Percentiles rank a stretch among this genome's conserved stretches.
Evolutionary conservation across 345 rosid genomes (phyloP).

Genomic region (Brassica nigra): DNA sequence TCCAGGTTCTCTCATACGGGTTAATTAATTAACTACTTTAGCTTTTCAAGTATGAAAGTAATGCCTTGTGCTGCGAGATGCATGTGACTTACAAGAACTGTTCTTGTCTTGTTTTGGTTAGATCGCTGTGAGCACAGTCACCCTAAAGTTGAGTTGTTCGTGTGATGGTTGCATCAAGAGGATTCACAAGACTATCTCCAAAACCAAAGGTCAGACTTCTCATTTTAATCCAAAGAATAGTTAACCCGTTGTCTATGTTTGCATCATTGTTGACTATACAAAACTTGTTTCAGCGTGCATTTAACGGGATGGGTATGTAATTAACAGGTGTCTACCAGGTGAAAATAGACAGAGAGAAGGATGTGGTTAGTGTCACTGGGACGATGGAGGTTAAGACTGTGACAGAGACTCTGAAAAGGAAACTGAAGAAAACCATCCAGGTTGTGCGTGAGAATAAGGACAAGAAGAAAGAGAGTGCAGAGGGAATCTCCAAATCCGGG

Average conservation of each 20-base stretch:
- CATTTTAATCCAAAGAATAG: neutral
- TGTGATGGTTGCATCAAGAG: conserved; percentile 78
- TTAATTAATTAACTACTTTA: neutral
- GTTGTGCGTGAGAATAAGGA: conserved; percentile 68
- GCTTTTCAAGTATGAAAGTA: neutral
- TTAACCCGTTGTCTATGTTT: neutral
- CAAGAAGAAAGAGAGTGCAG: conserved; percentile 38
- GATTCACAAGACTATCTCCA: conserved; percentile 53
- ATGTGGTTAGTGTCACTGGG: conserved; percentile 68
- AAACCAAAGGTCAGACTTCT: conserved; percentile 55
- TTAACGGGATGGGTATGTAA: neutral
- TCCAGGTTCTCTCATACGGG: neutral
- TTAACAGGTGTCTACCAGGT: conserved; percentile 57
- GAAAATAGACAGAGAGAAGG: conserved; percentile 58
- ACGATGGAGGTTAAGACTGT: conserved; percentile 66
- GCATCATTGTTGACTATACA: neutral
- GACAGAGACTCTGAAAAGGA: conserved; percentile 51
- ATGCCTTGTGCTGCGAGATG: conserved; percentile 16
- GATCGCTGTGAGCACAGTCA: conserved; percentile 62
- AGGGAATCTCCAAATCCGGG: conserved; percentile 22
- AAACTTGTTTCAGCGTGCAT: neutral
- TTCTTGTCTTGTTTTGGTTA: neutral
- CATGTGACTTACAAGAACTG: conserved; percentile 1
- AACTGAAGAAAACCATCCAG: conserved; percentile 58
- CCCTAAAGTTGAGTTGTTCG: conserved; percentile 60